Evolutionary conservation across 2,329 filamentous ascomycete species (phyloP), one percentile per base, ranked within the genome.

Genomic region (Aschersonia sp.): DNA sequence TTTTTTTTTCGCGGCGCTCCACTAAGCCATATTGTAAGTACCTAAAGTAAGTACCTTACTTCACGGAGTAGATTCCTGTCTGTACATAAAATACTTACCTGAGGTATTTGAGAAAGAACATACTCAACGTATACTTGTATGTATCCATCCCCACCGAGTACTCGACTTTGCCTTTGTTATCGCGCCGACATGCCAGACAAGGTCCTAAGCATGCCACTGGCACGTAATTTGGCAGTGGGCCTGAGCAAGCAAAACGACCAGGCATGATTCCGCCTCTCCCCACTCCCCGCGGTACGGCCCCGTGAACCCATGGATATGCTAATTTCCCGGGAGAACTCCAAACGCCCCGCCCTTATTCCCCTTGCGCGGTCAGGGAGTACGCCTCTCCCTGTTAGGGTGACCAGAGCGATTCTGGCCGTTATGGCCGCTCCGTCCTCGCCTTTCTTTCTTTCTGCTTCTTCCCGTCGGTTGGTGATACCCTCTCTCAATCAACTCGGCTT

Each of bases 401-500:
- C 35, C 12, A 38, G 35, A 38, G 35, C 35, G 7, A 38, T 38
- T 20, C 20, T 42, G 38, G 31, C 10, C 40, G 32, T 44, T 38
- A 29, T 32, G 6, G 7, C 40, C 42, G 28, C 48, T 48, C 45
- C 45, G 43, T 50, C 46, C 50, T 55, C 46, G 43, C 49, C 48
- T 46, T 47, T 48, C 52, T 54, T 55, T 54, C 48, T 55, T 28
- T 43, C 40, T 46, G 46, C 35, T 47, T 30, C 45, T 29, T 57
- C 51, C 46, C 56, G 48, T 54, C 53, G 51, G 51, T 55, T 56
- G 48, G 53, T 54, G 51, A 51, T 55, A 53, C 51, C 60, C 55
- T 51, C 59, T 52, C 52, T 57, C 31, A 30, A 44, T 20, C 28
- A 51, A 48, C 55, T 59, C 55, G 56, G 55, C 59, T 59, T 61